Evolutionary conservation across 2,329 filamentous ascomycete species (phyloP).

Genomic region (Fusarium temperatum): DNA sequence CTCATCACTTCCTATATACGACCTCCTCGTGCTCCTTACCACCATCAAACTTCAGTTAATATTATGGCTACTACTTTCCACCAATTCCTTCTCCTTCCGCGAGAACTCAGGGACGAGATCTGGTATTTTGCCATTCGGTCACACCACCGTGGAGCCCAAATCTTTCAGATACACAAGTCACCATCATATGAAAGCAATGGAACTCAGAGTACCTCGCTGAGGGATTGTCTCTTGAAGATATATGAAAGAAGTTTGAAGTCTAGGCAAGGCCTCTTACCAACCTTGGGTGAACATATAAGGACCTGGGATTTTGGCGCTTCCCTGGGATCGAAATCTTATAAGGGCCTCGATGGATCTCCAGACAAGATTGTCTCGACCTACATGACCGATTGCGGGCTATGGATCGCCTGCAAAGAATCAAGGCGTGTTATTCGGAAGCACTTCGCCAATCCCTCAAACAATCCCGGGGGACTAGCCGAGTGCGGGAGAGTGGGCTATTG

Average conservation of each 20-base stretch:
- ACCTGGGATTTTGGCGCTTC: neutral
- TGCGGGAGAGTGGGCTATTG: neutral
- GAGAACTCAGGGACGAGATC: neutral
- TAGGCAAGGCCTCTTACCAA: neutral
- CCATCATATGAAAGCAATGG: no score
- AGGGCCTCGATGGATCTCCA: no score
- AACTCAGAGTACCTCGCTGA: neutral
- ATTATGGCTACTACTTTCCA: neutral
- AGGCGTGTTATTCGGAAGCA: neutral
- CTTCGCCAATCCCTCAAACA: neutral
- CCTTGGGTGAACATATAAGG: no score
- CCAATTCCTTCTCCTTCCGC: neutral
- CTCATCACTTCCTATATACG: neutral
- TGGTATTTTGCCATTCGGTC: neutral
- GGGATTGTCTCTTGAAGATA: neutral
- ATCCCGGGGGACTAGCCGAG: neutral
- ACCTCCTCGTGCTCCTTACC: neutral
- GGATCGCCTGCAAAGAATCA: neutral
- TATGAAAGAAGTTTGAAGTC: neutral
- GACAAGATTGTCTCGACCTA: neutral
- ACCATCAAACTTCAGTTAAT: neutral
- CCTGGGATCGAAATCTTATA: no score
- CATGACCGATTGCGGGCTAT: neutral
- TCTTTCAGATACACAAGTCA: neutral
- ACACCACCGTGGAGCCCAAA: neutral